Conservation (phyloP, 73 alveolate genomes). For the Paraurostyla sp. region DNA sequence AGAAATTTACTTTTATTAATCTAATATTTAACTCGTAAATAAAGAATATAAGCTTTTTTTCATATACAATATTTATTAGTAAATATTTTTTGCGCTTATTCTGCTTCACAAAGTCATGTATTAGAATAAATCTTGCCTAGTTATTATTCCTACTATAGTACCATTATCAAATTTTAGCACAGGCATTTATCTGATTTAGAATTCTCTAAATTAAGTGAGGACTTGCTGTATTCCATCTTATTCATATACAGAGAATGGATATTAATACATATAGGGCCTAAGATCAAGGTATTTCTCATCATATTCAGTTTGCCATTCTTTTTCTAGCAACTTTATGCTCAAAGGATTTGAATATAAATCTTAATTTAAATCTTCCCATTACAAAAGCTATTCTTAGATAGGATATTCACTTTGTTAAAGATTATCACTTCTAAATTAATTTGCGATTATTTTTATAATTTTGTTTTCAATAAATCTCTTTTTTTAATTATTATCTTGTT, state of each 20-base stretch:
- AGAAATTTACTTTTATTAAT: too few relatives aligned
- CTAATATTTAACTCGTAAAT: too few relatives aligned
- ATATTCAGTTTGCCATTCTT: not conserved
- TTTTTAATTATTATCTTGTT: too few relatives aligned
- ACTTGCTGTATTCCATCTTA: not conserved
- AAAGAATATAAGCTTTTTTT: too few relatives aligned
- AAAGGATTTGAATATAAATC: not conserved
- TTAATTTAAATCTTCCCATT: slow-evolving; percentile 43
- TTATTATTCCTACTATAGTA: slow-evolving; percentile 14
- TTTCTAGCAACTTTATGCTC: not conserved
- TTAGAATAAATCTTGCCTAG: slow-evolving; percentile 48
- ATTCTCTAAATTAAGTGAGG: slow-evolving; percentile 7
- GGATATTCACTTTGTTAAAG: slow-evolving; percentile 4
- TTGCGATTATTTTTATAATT: not conserved
- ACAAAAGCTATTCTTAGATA: not conserved
- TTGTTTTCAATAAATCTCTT: not conserved
- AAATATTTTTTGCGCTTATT: too few relatives aligned
- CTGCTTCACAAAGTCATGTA: slow-evolving; percentile 58
- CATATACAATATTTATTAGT: too few relatives aligned
- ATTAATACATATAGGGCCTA: slow-evolving; percentile 54
- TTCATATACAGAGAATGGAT: not conserved
- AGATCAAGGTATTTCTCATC: slow-evolving; percentile 32
- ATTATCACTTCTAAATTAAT: not conserved
- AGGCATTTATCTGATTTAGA: slow-evolving; percentile 1
- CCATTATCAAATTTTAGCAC: slow-evolving; percentile 13